Evolutionary conservation across 2,329 filamentous ascomycete species (phyloP).

Genomic region (Cercospora sojina): DNA sequence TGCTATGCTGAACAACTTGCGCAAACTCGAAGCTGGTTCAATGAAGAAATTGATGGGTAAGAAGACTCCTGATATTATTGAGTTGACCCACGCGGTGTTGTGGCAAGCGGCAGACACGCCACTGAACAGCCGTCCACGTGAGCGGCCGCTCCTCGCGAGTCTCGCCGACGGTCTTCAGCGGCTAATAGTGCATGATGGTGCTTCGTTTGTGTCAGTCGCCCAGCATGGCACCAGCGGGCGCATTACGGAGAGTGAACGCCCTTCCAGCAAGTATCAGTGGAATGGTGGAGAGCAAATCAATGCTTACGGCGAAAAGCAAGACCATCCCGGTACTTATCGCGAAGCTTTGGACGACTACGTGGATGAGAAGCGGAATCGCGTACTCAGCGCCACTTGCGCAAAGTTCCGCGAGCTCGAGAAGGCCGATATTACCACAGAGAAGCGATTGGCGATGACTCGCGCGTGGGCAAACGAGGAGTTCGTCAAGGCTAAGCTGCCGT

Average conservation of each 20-base stretch:
- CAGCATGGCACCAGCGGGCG: conserved; percentile 2
- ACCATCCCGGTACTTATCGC: neutral
- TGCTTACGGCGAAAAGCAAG: neutral
- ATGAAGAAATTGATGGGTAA: neutral
- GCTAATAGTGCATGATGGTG: neutral
- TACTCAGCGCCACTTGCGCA: neutral
- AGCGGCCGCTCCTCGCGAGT: neutral
- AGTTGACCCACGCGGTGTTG: neutral
- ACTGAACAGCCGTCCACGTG: neutral
- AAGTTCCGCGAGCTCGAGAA: neutral
- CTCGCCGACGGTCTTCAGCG: neutral
- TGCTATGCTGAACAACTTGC: neutral
- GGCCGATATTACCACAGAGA: neutral
- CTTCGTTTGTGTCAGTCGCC: neutral
- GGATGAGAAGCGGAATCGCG: neutral
- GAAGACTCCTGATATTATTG: neutral
- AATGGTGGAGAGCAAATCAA: neutral
- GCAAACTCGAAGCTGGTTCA: neutral
- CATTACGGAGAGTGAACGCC: neutral
- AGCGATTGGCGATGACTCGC: neutral
- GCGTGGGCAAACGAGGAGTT: neutral
- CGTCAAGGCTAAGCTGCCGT: neutral
- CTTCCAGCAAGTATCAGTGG: neutral
- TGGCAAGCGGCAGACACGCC: conserved; percentile 1
- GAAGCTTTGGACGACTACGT: neutral